A percentile compares a stretch with the other conserved stretches of the same genome.
phyloP scores from a whole-genome alignment of 176 grass and related monocot genomes.

The Lolium rigidum region DNA sequence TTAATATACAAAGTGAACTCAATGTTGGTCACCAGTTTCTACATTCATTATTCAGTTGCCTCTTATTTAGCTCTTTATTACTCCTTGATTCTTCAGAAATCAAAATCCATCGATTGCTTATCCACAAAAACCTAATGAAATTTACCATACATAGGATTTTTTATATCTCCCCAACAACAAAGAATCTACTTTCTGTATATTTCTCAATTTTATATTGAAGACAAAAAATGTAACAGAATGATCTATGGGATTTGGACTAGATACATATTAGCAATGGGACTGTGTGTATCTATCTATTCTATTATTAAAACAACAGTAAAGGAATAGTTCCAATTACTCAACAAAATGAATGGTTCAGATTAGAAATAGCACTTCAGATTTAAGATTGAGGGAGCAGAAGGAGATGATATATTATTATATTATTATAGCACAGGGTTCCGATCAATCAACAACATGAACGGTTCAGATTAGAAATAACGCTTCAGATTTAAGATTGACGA shows the following conservation, averaged over 20 bases:
- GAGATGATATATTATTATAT: background rate
- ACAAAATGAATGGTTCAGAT: background rate
- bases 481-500: background rate
- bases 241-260: background rate
- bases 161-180: background rate
- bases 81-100: slow-evolving; percentile 7
- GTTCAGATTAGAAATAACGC: background rate
- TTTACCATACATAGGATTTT: background rate
- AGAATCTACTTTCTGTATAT: background rate
- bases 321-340: background rate
- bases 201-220: background rate
- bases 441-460: too few relatives aligned
- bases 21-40: background rate
- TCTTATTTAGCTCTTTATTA: slow-evolving; percentile 10
- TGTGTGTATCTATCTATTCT: background rate
- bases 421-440: background rate
- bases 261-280: background rate
- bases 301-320: background rate
- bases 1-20: background rate
- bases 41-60: background rate
- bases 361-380: background rate
- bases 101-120: slow-evolving; percentile 19
- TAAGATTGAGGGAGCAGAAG: background rate
- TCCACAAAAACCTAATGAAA: background rate
- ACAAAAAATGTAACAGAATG: background rate